These are phyloP conservation scores for Yarrowia osloensis DNA, from an alignment of 805 yeast species.

Conservation along the genomic window DNA sequence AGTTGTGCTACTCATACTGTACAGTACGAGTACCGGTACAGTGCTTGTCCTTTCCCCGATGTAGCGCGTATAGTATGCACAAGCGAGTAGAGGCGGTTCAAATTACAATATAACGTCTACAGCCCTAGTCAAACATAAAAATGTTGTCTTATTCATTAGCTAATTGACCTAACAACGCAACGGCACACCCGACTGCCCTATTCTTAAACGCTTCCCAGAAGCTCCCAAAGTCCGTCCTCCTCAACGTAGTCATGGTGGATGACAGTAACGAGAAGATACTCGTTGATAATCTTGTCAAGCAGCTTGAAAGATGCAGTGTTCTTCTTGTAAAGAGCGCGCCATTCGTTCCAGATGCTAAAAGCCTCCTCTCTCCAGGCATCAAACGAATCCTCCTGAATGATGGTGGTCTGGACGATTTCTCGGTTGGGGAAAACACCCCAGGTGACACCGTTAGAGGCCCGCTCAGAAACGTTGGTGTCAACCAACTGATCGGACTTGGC, in stretches of 20 bases:
- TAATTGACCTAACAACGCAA: not conserved
- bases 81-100: too few species aligned
- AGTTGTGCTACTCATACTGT: too few species aligned
- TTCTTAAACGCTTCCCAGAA: conserved; percentile 10
- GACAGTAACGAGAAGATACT: conserved; percentile 76
- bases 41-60: too few species aligned
- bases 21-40: too few species aligned
- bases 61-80: too few species aligned
- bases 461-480: conserved; percentile 58
- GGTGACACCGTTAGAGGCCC: conserved; percentile 77
- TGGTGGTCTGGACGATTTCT: conserved; percentile 88
- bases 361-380: conserved; percentile 97
- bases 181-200: not conserved
- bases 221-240: conserved; percentile 70
- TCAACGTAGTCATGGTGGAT: conserved; percentile 81
- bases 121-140: too few species aligned
- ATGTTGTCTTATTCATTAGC: conserved; percentile 4
- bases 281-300: conserved; percentile 59
- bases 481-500: conserved; percentile 61
- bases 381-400: conserved; percentile 89
- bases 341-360: conserved; percentile 84
- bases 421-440: conserved; percentile 97
- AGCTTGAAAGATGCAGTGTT: conserved; percentile 56
- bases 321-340: conserved; percentile 79
- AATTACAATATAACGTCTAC: too few species aligned